Evolutionary conservation across 148 eudicot species (phyloP), one percentile per base, ranked within the genome.

Genomic region (Camellia sinensis): DNA sequence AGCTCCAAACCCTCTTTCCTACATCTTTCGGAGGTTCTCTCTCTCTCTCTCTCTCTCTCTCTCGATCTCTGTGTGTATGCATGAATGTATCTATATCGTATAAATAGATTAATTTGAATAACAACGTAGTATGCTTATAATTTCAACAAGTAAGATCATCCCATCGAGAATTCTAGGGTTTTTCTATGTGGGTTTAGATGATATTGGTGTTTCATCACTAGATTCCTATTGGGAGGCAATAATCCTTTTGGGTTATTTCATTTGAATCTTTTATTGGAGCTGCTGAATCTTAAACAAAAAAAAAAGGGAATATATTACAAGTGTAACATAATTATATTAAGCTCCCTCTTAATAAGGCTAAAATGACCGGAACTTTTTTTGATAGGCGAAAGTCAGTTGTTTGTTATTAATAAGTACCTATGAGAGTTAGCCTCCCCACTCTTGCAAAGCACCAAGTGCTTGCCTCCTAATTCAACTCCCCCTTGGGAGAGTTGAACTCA

Each of bases 1-100:
- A 75, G 67, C 78, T 75, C 67, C 78, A 18, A 75, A 3, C 62
- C 2, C 21, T 54, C 37, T 21, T 12, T 73, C 76, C 62, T 12
- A 43, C 78, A n/a, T 0, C 0, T 37, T 4, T 19, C 12, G 21
- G 52, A 69, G 73, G 73, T 69, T 54, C 78, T 41, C 66, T 57
- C 29, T 59, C 67, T 59, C 40, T 59, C 65, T 40, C 10, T 12
- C 1, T n/a, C 3, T 45, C 2, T 44, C 2, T 7, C 1, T 52
- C 21, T n/a, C n/a, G 74, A 17, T 8, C 6, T 71, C 15, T 18
- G 53, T 19, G 21, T 22, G 61, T 57, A 3, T 37, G 71, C 17
- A 43, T 69, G 73, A 52, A 69, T 43, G 21, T 7, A 12, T 43
- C 7, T 15, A 8, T 0, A 40, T 14, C 6, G 46, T 44, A 67